phyloP scores from a whole-genome alignment of 768 basidiomycete genomes.

The Kwoniella pini region DNA sequence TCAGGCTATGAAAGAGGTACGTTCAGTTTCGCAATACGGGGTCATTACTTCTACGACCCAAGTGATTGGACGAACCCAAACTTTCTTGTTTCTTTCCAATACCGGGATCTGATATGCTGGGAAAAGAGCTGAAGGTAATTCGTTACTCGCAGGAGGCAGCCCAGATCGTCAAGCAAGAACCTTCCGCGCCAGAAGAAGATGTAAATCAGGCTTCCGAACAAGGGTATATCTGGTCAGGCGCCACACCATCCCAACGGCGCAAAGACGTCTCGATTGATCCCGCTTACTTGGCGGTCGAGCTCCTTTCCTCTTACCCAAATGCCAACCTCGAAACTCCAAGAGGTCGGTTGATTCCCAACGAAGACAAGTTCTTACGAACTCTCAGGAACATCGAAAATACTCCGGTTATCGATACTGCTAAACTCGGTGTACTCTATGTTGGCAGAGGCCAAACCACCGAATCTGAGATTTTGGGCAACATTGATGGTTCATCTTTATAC shows the following conservation, averaged over 20 bases:
- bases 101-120: too few species aligned
- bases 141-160: slow-evolving; percentile 17
- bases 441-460: slow-evolving; percentile 86
- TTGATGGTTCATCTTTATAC: slow-evolving; percentile 91
- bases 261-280: slow-evolving; percentile 85
- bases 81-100: too few species aligned
- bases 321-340: slow-evolving; percentile 58
- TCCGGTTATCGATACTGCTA: slow-evolving; percentile 95
- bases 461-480: slow-evolving; percentile 80
- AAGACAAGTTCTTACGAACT: slow-evolving; percentile 62
- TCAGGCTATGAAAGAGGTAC: background rate
- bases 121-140: too few species aligned
- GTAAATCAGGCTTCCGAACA: slow-evolving; percentile 59
- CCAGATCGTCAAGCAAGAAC: slow-evolving; percentile 32
- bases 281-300: slow-evolving; percentile 76
- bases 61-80: too few species aligned
- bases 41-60: too few species aligned
- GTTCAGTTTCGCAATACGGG: background rate
- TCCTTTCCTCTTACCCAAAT: slow-evolving; percentile 70
- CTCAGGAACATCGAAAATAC: slow-evolving; percentile 73
- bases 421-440: slow-evolving; percentile 94
- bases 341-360: slow-evolving; percentile 58
- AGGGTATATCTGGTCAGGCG: slow-evolving; percentile 83
- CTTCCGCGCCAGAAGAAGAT: slow-evolving; percentile 22
- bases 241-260: slow-evolving; percentile 82